Conservation (phyloP, 768 basidiomycete species). For the Nevesoporus exiguus region DNA sequence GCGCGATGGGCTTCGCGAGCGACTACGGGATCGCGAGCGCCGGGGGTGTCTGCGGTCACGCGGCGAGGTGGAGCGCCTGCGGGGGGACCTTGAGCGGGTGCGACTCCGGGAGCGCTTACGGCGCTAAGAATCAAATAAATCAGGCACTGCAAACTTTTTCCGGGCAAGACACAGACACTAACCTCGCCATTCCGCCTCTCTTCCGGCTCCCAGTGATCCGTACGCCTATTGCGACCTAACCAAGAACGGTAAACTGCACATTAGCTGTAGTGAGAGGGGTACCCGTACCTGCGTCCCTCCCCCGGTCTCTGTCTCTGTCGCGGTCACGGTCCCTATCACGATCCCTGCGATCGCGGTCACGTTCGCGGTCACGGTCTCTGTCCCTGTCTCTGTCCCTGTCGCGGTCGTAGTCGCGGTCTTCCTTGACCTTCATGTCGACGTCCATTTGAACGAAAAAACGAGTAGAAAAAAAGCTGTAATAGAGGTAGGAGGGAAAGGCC, state of each 20-base stretch:
- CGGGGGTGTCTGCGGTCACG: constrained; percentile 52
- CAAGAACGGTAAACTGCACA: not conserved
- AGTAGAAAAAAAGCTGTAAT: constrained; percentile 2
- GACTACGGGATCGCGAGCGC: constrained; percentile 63
- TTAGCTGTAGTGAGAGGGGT: not conserved
- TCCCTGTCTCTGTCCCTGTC: constrained; percentile 44
- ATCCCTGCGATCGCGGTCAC: constrained; percentile 41
- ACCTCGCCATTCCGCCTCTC: constrained; percentile 72
- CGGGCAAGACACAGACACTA: constrained; percentile 22
- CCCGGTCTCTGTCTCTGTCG: constrained; percentile 44
- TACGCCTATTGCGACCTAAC: constrained; percentile 44
- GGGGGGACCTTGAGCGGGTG: constrained; percentile 60
- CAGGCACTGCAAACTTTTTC: not conserved
- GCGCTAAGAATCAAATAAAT: constrained; percentile 39
- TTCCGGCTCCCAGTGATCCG: constrained; percentile 86
- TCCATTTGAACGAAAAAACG: constrained; percentile 49
- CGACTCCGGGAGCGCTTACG: constrained; percentile 67
- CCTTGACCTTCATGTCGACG: constrained; percentile 78
- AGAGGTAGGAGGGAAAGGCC: constrained; percentile 13
- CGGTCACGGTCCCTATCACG: constrained; percentile 41
- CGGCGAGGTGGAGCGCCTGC: constrained; percentile 65
- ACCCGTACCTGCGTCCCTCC: constrained; percentile 56
- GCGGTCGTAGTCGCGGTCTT: constrained; percentile 66
- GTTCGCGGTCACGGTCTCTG: constrained; percentile 34
- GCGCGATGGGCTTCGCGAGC: constrained; percentile 51